Evolutionary conservation across 345 rosid species (phyloP), one percentile per base, ranked within the genome.

Genomic region (Euphorbia peplus): DNA sequence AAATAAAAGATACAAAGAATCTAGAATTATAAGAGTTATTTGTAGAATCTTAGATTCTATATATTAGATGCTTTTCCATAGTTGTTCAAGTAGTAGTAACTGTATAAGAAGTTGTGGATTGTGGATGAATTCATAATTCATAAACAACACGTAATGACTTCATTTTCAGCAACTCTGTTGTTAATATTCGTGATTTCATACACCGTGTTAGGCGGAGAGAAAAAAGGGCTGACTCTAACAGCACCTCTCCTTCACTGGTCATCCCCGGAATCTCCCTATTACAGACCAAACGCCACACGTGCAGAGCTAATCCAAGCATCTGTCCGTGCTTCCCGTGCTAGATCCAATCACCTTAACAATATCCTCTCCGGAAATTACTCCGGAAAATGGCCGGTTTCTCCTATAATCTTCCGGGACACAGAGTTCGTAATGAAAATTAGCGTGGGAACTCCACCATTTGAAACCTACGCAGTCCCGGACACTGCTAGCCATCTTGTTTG

Each of bases 211-310:
- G 54, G 0, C 19, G 35, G 12, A 11, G 2, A 51, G 22, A 35
- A 5, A 19, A 37, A 48, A 35, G 19, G 28, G 8, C n/a, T 18
- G 10, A 56, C 63, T 10, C 50, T 75, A 24, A 25, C 6, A 52
- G 26, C 60, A 4, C 51, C 63, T 46, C 50, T 70, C 15, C 53
- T 66, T 16, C 75, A 76, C 44, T 35, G 54, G 28, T 59, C 63
- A 66, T 70, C 71, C 35, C 72, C 69, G 29, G 72, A 76, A 30
- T 76, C 75, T 15, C 75, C 69, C 3, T 41, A 60, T 22, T 76
- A 76, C 0, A 13, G 61, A 58, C 75, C 69, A 22, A 61, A 67
- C 2, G 58, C 61, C 30, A 51, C 52, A 0, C 25, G 5, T 10
- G 29, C 13, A 0, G 57, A 71, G 53, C 25, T 70, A 13, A 14